Base-by-base conservation (phyloP, 2,329 filamentous ascomycete genomes). In the Neopestalotiopsis sp. region DNA sequence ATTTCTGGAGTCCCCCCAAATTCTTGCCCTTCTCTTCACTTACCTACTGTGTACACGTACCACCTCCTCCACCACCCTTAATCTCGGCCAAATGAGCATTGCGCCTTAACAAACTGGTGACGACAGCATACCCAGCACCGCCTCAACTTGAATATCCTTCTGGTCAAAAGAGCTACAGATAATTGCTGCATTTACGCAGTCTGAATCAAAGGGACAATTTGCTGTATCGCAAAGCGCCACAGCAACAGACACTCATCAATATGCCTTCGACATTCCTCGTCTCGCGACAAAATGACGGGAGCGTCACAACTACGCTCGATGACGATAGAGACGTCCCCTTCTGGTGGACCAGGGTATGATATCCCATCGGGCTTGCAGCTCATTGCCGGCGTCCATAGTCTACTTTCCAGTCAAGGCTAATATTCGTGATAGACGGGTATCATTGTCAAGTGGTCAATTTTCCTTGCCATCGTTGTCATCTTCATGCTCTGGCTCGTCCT, bases 371-470 rank as follows among this genome's bases (percentile, higher is more conserved):
- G 59, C 59, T 6, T 13, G 59, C 5, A 20, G n/a, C 57, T 59
- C n/a, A 14, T 14, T 20, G 7, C 6, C 6, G 10, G 20, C 28
- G 57, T 24, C 30, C 5, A 45, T 38, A 13, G 24, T 45, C 34
- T 38, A 7, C 4, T 34, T 30, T 17, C 24, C 5, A 17, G 13
- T 32, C 12, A n/a, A 34, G 7, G 12, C 45, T 66, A 34, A 66
- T 17, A 5, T 58, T 34, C 7, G 10, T 14, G 62, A 64, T 70
- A 92, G 89, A 86, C 85, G 45, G 91, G 89, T 68, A 80, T 86
- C 68, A 90, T 91, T 69, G 83, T 94, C 74, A 92, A 93, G 80
- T 95, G 92, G 88, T 85, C 87, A 61, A 81, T 95, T 70, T 89
- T 95, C 76, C 86, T 88, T 70, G 81, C 84, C 71, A 77, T 95